These are phyloP conservation scores for Smallanthus sonchifolius DNA, from an alignment of 129 eudicot species.

Conservation along the genomic window DNA sequence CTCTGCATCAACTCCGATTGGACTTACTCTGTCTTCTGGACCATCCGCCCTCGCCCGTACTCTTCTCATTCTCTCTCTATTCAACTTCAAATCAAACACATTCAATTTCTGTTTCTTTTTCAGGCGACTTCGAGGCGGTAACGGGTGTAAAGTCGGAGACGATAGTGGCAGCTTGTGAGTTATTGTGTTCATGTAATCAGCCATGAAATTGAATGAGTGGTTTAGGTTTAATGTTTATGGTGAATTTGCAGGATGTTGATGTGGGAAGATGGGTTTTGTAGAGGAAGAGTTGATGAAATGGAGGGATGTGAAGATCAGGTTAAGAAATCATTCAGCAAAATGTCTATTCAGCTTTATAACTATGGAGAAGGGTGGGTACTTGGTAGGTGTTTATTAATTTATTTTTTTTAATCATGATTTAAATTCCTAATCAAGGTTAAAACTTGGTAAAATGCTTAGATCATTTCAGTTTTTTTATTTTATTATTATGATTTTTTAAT, in stretches of 20 bases:
- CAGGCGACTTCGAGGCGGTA: conserved; percentile 96
- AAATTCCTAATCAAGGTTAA: neutral
- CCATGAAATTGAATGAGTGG: neutral
- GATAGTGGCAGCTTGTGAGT: conserved; percentile 99
- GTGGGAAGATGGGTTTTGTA: conserved; percentile 99
- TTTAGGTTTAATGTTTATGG: neutral
- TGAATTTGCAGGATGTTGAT: conserved; percentile 82
- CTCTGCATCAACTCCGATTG: conserved; percentile 88
- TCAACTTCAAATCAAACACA: neutral
- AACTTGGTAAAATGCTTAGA: neutral
- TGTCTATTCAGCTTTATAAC: conserved; percentile 92
- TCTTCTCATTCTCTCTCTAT: neutral
- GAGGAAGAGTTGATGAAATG: conserved; percentile 85
- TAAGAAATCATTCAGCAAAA: conserved; percentile 91
- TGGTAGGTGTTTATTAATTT: conserved; percentile 59
- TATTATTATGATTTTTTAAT: no score
- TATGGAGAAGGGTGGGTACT: conserved; percentile 99
- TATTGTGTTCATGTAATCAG: neutral
- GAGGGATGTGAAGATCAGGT: conserved; percentile 81
- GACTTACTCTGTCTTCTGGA: conserved; percentile 98
- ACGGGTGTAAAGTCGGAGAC: conserved; percentile 92
- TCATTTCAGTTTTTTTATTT: neutral
- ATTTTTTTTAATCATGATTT: neutral
- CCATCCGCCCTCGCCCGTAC: conserved; percentile 96
- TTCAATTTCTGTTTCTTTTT: conserved; percentile 12